Evolutionary conservation across 768 basidiomycete species (phyloP), one percentile per base, ranked within the genome.

Genomic region (Tulasnella sp.): DNA sequence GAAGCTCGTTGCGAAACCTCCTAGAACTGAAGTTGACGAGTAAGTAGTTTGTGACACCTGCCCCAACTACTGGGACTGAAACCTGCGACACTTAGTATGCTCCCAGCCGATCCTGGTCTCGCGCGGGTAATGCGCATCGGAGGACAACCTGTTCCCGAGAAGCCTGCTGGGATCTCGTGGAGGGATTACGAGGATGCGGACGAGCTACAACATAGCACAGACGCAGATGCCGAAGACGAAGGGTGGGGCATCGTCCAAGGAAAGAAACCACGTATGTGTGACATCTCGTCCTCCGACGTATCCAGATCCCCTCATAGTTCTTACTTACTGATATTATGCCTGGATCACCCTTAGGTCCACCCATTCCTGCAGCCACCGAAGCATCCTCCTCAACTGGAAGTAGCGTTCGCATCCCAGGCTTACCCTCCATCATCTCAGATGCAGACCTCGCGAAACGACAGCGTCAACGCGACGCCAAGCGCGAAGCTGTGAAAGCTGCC

Each of bases 191-290:
- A 87, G 59, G 83, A 87, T 53, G 79, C 55, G 79, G 21, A 62
- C 29, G 62, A 46, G 25, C 46, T 53, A 15, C 53, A 30, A 19
- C 75, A 74, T n/a, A 76, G 76, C 50, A 82, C 81, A 45, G 80
- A 78, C 3, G 84, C 81, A 60, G 81, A 78, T 25, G 86, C 85
- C 67, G 87, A 87, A 55, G 86, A 84, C 52, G 84, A 81, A 2
- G 75, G 74, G 17, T 90, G 87, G 89, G 85, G 80, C 22, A 79
- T 87, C 44, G 86, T 91, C 64, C 78, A 74, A 70, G 79, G 80
- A 41, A 50, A 70, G 41, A 74, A 73, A 57, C 34, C 66, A 56
- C 66, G 70, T 73, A 54, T 46, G 70, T 69, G 44, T 41, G 59
- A 27, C 4, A n/a, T 49, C 10, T n/a, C n/a, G n/a, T n/a, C n/a